Conservation (phyloP, 306 rosid species). For the Pachyrhizus erosus region DNA sequence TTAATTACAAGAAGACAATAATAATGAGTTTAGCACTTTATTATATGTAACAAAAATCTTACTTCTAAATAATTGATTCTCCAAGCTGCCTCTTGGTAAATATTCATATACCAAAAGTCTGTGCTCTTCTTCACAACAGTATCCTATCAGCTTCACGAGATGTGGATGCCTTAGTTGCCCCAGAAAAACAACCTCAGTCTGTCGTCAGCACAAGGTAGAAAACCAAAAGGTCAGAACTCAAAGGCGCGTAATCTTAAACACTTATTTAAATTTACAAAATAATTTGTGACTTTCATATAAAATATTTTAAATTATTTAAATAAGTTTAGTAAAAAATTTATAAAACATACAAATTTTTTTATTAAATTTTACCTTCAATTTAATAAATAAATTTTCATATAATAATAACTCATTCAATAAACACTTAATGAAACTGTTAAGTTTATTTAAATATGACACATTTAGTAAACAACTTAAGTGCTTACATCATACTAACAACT, state of each 20-base stretch:
- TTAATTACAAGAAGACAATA: not conserved
- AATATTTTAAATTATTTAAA: not conserved
- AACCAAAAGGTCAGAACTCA: conserved; percentile 17
- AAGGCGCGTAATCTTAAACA: not conserved
- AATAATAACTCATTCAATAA: not conserved
- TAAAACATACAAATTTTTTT: not conserved
- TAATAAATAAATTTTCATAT: not conserved
- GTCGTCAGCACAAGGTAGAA: conserved; percentile 16
- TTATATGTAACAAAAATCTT: conserved; percentile 21
- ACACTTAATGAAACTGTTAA: not conserved
- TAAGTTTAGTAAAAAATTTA: not conserved
- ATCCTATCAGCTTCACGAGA: conserved; percentile 90
- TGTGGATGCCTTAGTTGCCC: conserved; percentile 90
- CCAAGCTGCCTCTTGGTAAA: conserved; percentile 96
- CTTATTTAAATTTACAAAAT: not conserved
- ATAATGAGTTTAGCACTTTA: not conserved
- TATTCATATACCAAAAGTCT: conserved; percentile 81
- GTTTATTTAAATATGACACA: not conserved
- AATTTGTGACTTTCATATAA: not conserved
- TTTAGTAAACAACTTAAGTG: not conserved
- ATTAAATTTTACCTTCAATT: not conserved
- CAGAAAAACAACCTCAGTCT: conserved; percentile 91
- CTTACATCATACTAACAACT: not conserved
- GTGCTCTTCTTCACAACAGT: conserved; percentile 89
- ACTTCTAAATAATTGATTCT: conserved; percentile 93